Base-by-base conservation (phyloP, 2,329 filamentous ascomycete genomes). In the Colletotrichum tamarilloi region DNA sequence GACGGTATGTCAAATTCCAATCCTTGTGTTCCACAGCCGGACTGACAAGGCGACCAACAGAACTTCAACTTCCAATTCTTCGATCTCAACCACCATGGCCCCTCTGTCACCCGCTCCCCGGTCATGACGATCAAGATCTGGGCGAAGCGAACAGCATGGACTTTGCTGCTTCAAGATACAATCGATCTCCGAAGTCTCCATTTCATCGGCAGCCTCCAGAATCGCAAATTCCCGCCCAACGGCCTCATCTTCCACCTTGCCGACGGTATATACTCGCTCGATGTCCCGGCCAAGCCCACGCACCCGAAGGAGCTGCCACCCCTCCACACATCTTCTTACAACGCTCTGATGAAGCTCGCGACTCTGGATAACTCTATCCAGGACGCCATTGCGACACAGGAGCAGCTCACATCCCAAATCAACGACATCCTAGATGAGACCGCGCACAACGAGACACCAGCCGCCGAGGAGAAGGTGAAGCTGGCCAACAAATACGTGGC, bases 51-150 rank as follows among this genome's bases (percentile, higher is more conserved):
- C 2, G 26, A 2, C 12, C n/a, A 6, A 11, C 38, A 90, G 88
- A 98, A 98, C 81, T 97, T 97, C 75, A 95, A 93, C 77, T 98
- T 98, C 81, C 91, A 91, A 56, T 93, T 94, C 80, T 97, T 98
- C 80, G 93, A 97, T 74, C 87, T 98, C 6, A 88, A 89, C 28
- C 83, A 87, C 6, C 91, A 88, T 75, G 90, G 89, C 0, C 89
- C 93, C 0, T 80, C 83, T 3, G 86, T 95, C 26, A 92, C 93
- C 9, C 90, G 95, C 69, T 85, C 88, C 4, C 90, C 93, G 63
- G 85, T 85, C 19, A 79, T 97, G 26, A 91, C 86, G 0, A 83
- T 98, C 55, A 92, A 91, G 76, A 81, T 98, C 32, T 98, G 95
- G 95, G 90, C 92, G 79, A 90, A 82, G 80, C 86, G 81, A 81